Conservation (phyloP, 2,329 filamentous ascomycete genomes). For the Dothistroma pini region DNA sequence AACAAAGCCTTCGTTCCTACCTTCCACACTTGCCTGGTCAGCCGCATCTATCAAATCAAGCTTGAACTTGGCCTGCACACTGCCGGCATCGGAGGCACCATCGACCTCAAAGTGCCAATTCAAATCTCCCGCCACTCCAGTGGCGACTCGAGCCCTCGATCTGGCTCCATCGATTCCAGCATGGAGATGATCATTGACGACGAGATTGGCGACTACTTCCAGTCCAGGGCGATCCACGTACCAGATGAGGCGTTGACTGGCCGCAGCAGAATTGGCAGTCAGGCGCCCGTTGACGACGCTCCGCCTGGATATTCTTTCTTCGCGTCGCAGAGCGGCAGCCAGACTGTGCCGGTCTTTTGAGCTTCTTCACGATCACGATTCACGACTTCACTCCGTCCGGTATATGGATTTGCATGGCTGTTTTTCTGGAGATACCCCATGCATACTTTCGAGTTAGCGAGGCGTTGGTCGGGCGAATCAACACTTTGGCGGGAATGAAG, state of each 20-base stretch:
- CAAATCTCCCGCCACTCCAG: conserved; percentile 38
- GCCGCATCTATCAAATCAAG: conserved; percentile 60
- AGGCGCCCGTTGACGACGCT: conserved; percentile 17
- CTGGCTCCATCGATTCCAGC: conserved; percentile 15
- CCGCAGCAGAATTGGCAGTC: conserved; percentile 24
- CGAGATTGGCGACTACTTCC: conserved; percentile 33
- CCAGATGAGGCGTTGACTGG: conserved; percentile 26
- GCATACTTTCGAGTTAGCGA: conserved; percentile 4
- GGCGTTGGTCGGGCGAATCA: not conserved
- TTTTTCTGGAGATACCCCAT: conserved; percentile 12
- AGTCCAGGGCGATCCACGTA: conserved; percentile 35
- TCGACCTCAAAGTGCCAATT: conserved; percentile 45
- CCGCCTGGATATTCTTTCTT: conserved; percentile 30
- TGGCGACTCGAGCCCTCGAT: conserved; percentile 14
- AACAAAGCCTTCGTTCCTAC: conserved; percentile 63
- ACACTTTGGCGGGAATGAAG: not conserved
- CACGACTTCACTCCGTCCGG: not conserved
- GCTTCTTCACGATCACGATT: not conserved
- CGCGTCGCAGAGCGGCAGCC: conserved; percentile 4
- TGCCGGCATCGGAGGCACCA: conserved; percentile 41
- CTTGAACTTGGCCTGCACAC: conserved; percentile 55
- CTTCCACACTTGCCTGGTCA: conserved; percentile 66
- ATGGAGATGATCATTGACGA: conserved; percentile 28
- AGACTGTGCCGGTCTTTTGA: conserved; percentile 14
- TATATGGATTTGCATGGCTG: not conserved